Evolutionary conservation across 2,329 filamentous ascomycete genomes (phyloP).

Genomic region (Thelonectria discophora): DNA sequence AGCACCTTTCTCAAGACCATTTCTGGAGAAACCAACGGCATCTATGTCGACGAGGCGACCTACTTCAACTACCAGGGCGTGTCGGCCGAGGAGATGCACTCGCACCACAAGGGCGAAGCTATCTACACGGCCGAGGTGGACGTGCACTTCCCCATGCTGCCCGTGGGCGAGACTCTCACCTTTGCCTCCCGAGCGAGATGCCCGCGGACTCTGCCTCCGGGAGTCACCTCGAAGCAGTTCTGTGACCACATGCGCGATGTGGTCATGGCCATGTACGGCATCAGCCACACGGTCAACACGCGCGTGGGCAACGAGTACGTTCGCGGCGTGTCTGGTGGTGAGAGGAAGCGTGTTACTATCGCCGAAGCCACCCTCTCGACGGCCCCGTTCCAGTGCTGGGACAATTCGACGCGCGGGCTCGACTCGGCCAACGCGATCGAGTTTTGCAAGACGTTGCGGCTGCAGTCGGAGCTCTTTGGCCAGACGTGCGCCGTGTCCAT

Average conservation of each 20-base stretch:
- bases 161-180: slow-evolving; percentile 24
- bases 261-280: slow-evolving; percentile 27
- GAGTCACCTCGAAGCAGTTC: slow-evolving; percentile 8
- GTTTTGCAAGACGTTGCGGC: slow-evolving; percentile 20
- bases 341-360: slow-evolving; percentile 24
- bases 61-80: slow-evolving; percentile 28
- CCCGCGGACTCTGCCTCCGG: slow-evolving; percentile 15
- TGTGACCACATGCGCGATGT: slow-evolving; percentile 26
- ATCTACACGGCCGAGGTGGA: slow-evolving; percentile 26
- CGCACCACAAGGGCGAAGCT: slow-evolving; percentile 21
- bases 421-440: slow-evolving; percentile 26
- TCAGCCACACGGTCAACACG: slow-evolving; percentile 25
- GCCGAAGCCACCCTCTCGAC: slow-evolving; percentile 23
- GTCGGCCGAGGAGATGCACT: slow-evolving; percentile 21
- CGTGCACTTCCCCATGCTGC: slow-evolving; percentile 23
- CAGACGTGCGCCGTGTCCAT: slow-evolving; percentile 26
- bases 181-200: slow-evolving; percentile 22
- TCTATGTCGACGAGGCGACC: slow-evolving; percentile 19
- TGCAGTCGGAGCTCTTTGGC: slow-evolving; percentile 21
- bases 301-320: slow-evolving; percentile 24
- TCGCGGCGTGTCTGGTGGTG: slow-evolving; percentile 21
- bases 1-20: slow-evolving; percentile 27
- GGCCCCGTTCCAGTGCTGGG: slow-evolving; percentile 24
- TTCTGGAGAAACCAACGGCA: slow-evolving; percentile 21
- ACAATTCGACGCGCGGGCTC: slow-evolving; percentile 19